These are phyloP conservation scores for Ceratocystis ficicola DNA, from an alignment of 2,329 filamentous ascomycete species.

Conservation along the genomic window DNA sequence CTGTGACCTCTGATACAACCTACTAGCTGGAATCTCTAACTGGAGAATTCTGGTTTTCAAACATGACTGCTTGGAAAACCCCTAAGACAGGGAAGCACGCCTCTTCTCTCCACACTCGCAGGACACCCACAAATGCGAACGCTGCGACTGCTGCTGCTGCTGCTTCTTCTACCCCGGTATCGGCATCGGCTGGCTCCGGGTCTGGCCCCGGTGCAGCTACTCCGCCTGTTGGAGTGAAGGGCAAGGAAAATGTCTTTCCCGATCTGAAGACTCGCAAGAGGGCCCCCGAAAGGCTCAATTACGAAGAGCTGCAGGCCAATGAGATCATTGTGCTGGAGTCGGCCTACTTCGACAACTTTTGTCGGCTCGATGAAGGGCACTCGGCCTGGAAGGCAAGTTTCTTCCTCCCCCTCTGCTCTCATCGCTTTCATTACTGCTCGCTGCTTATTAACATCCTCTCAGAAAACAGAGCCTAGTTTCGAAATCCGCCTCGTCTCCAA, in stretches of 20 bases:
- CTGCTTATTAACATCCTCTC: slow-evolving; percentile 20
- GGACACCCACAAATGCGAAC: background rate
- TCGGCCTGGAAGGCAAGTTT: slow-evolving; percentile 69
- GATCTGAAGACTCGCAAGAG: slow-evolving; percentile 37
- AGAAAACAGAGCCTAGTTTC: slow-evolving; percentile 75
- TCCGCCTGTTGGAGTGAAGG: background rate
- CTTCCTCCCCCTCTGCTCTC: slow-evolving; percentile 16
- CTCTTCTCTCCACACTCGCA: background rate
- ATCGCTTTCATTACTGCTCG: slow-evolving; percentile 2
- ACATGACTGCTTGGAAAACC: slow-evolving; percentile 43
- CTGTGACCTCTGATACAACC: background rate
- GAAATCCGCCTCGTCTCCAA: slow-evolving; percentile 65
- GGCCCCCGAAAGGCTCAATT: slow-evolving; percentile 44
- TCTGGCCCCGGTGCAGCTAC: background rate
- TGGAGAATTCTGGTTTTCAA: background rate
- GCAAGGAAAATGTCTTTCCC: slow-evolving; percentile 32
- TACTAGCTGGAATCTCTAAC: background rate
- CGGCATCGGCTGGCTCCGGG: background rate
- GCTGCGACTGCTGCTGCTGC: too few species aligned
- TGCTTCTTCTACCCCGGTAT: background rate
- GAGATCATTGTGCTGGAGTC: slow-evolving; percentile 76
- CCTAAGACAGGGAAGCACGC: slow-evolving; percentile 30
- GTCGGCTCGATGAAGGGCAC: slow-evolving; percentile 55
- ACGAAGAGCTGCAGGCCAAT: slow-evolving; percentile 74
- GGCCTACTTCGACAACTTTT: slow-evolving; percentile 83